Percentiles rank a stretch among this genome's conserved stretches.
These are phyloP conservation scores for Fomitopsis serialis DNA, from an alignment of 768 basidiomycete species.

Conservation along the genomic window DNA sequence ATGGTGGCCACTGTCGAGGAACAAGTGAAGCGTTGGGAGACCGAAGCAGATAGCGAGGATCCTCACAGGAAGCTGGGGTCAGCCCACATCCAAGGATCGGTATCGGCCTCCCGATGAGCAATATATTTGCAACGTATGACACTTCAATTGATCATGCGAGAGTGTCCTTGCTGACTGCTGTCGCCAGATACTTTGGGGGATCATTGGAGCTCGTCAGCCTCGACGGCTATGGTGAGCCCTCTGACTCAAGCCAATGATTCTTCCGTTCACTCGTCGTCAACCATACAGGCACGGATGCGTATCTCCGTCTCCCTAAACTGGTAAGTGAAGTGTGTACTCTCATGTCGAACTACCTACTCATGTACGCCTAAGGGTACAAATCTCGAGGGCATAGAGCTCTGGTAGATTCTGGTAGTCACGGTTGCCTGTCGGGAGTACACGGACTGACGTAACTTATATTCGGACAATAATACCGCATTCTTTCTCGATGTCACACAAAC, in stretches of 20 bases:
- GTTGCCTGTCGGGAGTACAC: not conserved
- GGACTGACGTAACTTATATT: not conserved
- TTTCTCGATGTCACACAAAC: too few relatives aligned
- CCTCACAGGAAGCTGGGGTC: conserved; percentile 38
- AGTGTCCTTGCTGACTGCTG: conserved; percentile 1
- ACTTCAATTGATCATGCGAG: not conserved
- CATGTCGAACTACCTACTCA: not conserved
- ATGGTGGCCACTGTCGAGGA: conserved; percentile 78
- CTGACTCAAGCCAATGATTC: not conserved
- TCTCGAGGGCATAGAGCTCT: conserved; percentile 80
- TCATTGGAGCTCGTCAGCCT: conserved; percentile 72
- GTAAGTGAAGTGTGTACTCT: conserved; percentile 29
- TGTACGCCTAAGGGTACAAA: conserved; percentile 61
- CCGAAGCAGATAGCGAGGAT: conserved; percentile 19
- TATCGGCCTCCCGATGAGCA: conserved; percentile 84
- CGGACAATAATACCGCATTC: too few relatives aligned
- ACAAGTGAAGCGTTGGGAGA: conserved; percentile 54
- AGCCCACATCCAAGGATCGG: conserved; percentile 64
- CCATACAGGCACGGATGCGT: conserved; percentile 71
- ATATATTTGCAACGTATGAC: conserved; percentile 71
- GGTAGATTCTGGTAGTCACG: conserved; percentile 7
- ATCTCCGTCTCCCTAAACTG: conserved; percentile 74
- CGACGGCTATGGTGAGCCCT: conserved; percentile 73
- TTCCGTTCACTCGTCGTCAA: not conserved
- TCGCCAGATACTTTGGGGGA: conserved; percentile 73